Evolutionary conservation across 2,329 filamentous ascomycete genomes (phyloP), one percentile per base, ranked within the genome.

Genomic region (Thermoascus crustaceus): DNA sequence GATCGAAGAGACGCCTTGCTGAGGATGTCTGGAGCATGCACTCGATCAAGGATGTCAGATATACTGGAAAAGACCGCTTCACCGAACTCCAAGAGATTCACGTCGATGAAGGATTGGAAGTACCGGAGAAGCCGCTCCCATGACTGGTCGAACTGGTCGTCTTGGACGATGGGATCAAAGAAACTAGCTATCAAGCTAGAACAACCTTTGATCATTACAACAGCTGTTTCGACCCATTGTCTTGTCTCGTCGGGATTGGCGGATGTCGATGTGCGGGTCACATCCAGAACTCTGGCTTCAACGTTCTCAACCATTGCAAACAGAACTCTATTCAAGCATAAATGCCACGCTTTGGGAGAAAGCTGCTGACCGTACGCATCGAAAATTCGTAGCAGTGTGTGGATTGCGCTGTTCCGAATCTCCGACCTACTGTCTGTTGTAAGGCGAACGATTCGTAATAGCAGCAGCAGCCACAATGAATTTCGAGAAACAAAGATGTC

Each of bases 351-450:
- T 50, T 82, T 76, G 0, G 85, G 72, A 25, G 75, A 80, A 4
- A 95, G 69, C 35, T 82, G 80, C 45, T 88, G 82, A 7, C 86
- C 86, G 44, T 93, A 93, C 1, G 85, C 87, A 55, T 94, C 87
- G 43, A 96, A 87, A 13, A 96, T 94, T 30, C 87, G 77, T 37
- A 95, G 72, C 3, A 96, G 67, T 0, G 89, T 95, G 57, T 95
- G 89, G 14, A 95, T 84, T 1, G 88, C 86, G 41, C 76, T 77
- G 71, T 66, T 66, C 31, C 64, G 53, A 11, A 49, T 56, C 42
- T 68, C 63, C 27, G 45, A 30, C 32, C 65, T 57, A 36, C 42
- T 50, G 42, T 68, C 61, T n/a, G 54, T 58, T 9, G 57, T 56
- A 13, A 66, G 49, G 42, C 59, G 55, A 14, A 63, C 58, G 13